These are phyloP conservation scores for Cutaneotrichosporon sp. DNA, from an alignment of 1,284 basidiomycete genomes.

Conservation along the genomic window DNA sequence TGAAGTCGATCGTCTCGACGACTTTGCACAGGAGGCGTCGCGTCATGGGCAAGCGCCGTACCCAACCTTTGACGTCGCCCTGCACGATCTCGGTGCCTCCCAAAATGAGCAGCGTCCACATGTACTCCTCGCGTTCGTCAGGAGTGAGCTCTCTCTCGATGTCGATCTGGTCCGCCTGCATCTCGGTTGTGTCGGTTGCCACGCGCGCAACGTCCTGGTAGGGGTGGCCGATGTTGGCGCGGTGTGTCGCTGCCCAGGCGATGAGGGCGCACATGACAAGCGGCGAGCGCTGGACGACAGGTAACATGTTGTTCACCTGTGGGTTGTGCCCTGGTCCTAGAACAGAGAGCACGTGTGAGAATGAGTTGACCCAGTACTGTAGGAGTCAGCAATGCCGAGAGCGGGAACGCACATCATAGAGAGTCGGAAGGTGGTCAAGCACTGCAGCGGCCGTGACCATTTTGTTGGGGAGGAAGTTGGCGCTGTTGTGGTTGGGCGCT, in stretches of 20 bases:
- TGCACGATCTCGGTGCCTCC: slow-evolving; percentile 31
- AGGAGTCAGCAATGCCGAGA: background rate
- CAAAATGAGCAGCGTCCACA: slow-evolving; percentile 33
- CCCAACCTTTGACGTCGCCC: slow-evolving; percentile 24
- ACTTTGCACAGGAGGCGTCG: slow-evolving; percentile 15
- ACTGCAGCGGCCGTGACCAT: slow-evolving; percentile 20
- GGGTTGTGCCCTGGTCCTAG: slow-evolving; percentile 28
- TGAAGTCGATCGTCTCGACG: slow-evolving; percentile 16
- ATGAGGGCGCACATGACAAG: slow-evolving; percentile 31
- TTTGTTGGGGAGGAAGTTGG: slow-evolving; percentile 12
- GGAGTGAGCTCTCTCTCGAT: slow-evolving; percentile 18
- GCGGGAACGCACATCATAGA: slow-evolving; percentile 17
- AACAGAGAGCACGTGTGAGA: slow-evolving; percentile 30
- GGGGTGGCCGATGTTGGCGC: slow-evolving; percentile 25
- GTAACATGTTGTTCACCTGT: slow-evolving; percentile 23
- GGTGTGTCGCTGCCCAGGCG: slow-evolving; percentile 32
- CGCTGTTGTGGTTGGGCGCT: background rate
- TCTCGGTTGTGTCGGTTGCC: slow-evolving; percentile 28
- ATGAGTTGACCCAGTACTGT: slow-evolving; percentile 32
- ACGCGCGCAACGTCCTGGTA: slow-evolving; percentile 29
- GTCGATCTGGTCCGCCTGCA: slow-evolving; percentile 24
- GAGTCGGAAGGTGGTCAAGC: slow-evolving; percentile 19
- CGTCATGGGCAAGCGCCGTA: slow-evolving; percentile 16
- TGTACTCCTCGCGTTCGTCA: slow-evolving; percentile 27
- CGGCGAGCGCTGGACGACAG: slow-evolving; percentile 26